Evolutionary conservation across 2,329 filamentous ascomycete species (phyloP).

Genomic region (Xylariaceae sp.): DNA sequence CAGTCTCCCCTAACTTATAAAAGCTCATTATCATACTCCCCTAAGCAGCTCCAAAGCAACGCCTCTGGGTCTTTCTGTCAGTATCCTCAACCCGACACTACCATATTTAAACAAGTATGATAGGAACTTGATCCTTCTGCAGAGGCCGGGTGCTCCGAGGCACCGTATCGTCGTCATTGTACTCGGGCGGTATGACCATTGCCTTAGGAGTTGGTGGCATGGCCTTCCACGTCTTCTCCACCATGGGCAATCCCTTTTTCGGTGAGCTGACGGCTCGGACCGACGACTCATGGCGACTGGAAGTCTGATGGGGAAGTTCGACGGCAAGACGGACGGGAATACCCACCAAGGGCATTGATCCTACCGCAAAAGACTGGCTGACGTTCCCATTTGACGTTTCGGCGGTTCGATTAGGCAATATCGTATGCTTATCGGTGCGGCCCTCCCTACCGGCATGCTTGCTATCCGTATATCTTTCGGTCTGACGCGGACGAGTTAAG

Average conservation of each 20-base stretch:
- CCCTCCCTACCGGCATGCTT: neutral
- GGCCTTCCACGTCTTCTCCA: neutral
- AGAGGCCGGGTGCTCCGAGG: neutral
- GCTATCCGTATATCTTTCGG: neutral
- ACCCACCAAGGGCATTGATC: neutral
- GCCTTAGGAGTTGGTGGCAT: neutral
- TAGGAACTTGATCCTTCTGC: neutral
- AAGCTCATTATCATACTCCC: neutral
- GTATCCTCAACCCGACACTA: neutral
- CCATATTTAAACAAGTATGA: neutral
- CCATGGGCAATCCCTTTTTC: neutral
- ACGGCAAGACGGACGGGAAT: neutral
- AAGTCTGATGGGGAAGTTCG: neutral
- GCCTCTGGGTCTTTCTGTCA: neutral
- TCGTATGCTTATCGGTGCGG: neutral
- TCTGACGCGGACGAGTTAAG: neutral
- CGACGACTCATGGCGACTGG: neutral
- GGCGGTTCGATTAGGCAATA: neutral
- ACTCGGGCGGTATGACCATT: neutral
- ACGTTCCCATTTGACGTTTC: neutral
- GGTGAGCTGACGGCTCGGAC: neutral
- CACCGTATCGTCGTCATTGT: neutral
- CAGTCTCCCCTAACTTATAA: neutral
- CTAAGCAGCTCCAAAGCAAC: neutral
- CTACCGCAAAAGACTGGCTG: neutral